Conservation (phyloP, 179 eudicot genomes). For the Carnegiea gigantea region DNA sequence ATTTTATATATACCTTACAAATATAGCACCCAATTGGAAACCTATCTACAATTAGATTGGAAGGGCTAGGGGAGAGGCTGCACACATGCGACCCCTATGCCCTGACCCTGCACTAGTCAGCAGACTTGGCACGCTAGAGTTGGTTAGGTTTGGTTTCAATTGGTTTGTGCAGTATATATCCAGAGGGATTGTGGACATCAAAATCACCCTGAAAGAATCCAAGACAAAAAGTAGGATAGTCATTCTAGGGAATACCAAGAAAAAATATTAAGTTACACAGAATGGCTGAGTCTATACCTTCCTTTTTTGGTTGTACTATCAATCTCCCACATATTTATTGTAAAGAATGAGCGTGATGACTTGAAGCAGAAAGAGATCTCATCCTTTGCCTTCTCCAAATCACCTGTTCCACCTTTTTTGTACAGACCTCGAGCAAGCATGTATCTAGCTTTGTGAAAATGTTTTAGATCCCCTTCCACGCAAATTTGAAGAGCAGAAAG, state of each 20-base stretch:
- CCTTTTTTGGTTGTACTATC: constrained; percentile 95
- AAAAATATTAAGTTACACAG: background rate
- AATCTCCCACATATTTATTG: constrained; percentile 99
- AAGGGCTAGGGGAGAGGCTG: background rate
- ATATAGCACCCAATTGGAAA: background rate
- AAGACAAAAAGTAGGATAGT: background rate
- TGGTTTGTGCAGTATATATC: background rate
- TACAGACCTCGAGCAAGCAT: constrained; percentile 96
- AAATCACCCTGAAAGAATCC: background rate
- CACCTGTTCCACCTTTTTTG: constrained; percentile 67
- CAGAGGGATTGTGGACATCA: background rate
- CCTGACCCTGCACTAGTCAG: background rate
- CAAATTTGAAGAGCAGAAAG: constrained; percentile 84
- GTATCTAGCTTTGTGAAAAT: constrained; percentile 97
- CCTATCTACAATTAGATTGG: background rate
- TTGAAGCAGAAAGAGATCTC: constrained; percentile 97
- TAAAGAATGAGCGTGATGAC: constrained; percentile 96
- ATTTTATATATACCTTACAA: background rate
- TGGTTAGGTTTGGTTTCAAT: background rate
- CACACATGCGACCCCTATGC: background rate
- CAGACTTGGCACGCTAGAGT: background rate
- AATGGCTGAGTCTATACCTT: constrained; percentile 52
- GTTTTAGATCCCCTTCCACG: constrained; percentile 97
- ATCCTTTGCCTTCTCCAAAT: constrained; percentile 86
- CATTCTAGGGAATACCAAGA: background rate